A percentile compares a stretch with the other conserved stretches of the same genome.
Conservation (phyloP, 73 alveolate species). For the Uronychia setigera region DNA sequence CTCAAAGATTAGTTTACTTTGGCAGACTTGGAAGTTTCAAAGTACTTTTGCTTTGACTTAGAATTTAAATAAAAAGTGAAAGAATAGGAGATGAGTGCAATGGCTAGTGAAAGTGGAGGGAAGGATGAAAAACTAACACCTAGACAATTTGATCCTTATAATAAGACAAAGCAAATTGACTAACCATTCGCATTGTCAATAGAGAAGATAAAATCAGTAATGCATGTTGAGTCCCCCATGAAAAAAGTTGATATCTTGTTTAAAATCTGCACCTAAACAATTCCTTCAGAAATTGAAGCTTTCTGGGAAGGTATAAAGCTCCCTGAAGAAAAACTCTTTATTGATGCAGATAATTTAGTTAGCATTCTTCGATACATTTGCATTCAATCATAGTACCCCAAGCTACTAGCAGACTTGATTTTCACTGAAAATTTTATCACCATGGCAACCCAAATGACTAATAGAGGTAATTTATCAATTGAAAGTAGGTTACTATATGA, state of each 20-base stretch:
- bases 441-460: slow-evolving; percentile 25
- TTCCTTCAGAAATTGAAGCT: slow-evolving; percentile 17
- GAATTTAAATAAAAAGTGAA: too few relatives aligned
- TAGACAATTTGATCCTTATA: slow-evolving; percentile 2
- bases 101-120: background rate
- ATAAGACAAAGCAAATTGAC: too few relatives aligned
- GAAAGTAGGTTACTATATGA: slow-evolving; percentile 3
- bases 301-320: slow-evolving; percentile 29
- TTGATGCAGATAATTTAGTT: slow-evolving; percentile 49
- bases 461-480: slow-evolving; percentile 2
- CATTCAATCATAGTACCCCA: slow-evolving; percentile 40
- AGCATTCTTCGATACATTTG: slow-evolving; percentile 29
- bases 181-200: slow-evolving; percentile 20
- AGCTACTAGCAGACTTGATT: slow-evolving; percentile 24
- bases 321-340: slow-evolving; percentile 24
- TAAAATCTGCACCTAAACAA: slow-evolving; percentile 17
- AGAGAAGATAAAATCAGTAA: slow-evolving; percentile 1
- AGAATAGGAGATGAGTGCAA: slow-evolving; percentile 2
- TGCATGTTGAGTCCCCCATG: slow-evolving; percentile 49
- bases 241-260: slow-evolving; percentile 43
- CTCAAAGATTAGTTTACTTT: too few relatives aligned
- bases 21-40: background rate
- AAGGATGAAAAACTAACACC: background rate
- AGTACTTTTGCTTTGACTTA: background rate
- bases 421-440: slow-evolving; percentile 48